Base-by-base conservation (phyloP, 2,329 filamentous ascomycete genomes). In the Neurospora crassa region DNA sequence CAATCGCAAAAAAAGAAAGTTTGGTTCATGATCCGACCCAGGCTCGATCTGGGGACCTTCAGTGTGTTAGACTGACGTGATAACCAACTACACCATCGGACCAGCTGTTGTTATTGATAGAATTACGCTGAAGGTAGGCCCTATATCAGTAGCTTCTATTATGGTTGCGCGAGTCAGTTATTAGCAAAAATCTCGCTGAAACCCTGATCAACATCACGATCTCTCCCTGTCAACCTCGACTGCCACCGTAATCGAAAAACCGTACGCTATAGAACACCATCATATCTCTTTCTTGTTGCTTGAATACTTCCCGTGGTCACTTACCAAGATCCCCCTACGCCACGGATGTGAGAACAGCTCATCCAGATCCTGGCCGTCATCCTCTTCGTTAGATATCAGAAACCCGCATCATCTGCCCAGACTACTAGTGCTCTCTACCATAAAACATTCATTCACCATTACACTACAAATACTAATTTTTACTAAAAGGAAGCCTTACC, bases 31-130 rank as follows among this genome's bases (percentile, higher is more conserved):
- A 63, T 63, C 53, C 53, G 53, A 63, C 53, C 3, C 2, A 63
- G 53, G 53, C 53, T 63, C 53, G 53, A 63, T 63, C 53, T 63
- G 5, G 6, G 53, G 71, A 74, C 74, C 73, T 77, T 76, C 72
- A 74, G 73, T 74, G 74, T 77, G 80, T 82, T 82, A 82, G 79
- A 81, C 80, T 81, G 79, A 82, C 78, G 81, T 82, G 80, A 81
- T 82, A 81, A 81, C 80, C 80, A 81, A 82, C 80, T 76, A 75
- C 75, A 75, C 74, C 74, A 77, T 70, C 53, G 53, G 53, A 63
- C 53, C 53, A 63, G 53, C 53, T 34, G 24, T 63, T 63, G 8
- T 63, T 11, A 24, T 63, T 63, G 53, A 11, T 29, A 34, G 7
- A 1, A 7, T 34, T 11, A 0, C 0, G 53, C 7, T n/a, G 1